Percentiles rank a stretch among this genome's conserved stretches.
Conservation (phyloP, 2,329 filamentous ascomycete genomes). For the Amphichorda felina region DNA sequence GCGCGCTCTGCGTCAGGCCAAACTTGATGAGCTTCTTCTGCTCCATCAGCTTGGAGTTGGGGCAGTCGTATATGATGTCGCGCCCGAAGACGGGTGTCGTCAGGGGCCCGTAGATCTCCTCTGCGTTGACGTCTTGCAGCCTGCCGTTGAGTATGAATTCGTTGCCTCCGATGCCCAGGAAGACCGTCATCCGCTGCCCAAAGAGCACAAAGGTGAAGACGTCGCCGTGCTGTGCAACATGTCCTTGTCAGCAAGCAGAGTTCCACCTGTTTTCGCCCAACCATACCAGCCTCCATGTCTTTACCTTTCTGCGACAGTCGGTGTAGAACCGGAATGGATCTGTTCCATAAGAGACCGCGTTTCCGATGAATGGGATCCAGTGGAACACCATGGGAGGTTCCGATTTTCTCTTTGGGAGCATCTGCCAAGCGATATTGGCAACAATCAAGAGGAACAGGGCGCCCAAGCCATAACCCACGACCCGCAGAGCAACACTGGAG, state of each 20-base stretch:
- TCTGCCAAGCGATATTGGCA: no score
- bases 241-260: neutral
- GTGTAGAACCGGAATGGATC: conserved; percentile 60
- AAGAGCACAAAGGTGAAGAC: conserved; percentile 42
- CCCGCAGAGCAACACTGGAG: no score
- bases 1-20: conserved; percentile 52
- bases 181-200: conserved; percentile 36
- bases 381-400: no score
- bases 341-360: conserved; percentile 59
- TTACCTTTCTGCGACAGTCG: conserved; percentile 51
- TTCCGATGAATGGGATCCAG: conserved; percentile 46
- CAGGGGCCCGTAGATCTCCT: conserved; percentile 39
- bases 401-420: no score
- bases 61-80: conserved; percentile 75
- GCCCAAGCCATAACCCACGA: no score
- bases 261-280: neutral
- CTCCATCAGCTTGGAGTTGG: conserved; percentile 77
- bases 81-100: conserved; percentile 55
- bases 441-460: no score
- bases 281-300: no score
- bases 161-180: conserved; percentile 37
- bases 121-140: conserved; percentile 37
- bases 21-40: conserved; percentile 78
- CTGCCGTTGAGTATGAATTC: conserved; percentile 46
- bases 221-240: conserved; percentile 30